Conservation (phyloP, 73 alveolate genomes). For the Symbiodinium natans region DNA sequence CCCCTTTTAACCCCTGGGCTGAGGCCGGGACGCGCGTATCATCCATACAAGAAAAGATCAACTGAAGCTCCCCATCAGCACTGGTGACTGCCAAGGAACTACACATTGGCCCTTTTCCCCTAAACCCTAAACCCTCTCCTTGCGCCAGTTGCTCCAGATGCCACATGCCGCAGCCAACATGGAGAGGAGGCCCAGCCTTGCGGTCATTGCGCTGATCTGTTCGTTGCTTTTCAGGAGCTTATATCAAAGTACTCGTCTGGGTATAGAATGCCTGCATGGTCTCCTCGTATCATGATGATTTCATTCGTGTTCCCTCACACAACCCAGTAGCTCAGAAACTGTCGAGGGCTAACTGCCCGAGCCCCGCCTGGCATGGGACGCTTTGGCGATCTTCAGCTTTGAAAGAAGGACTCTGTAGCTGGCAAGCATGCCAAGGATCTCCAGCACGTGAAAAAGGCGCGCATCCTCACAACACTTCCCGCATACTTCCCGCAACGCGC, state of each 20-base stretch:
- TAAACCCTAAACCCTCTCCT: constrained; percentile 3
- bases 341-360: no score
- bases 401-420: constrained; percentile 72
- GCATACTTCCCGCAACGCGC: not conserved
- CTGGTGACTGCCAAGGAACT: no score
- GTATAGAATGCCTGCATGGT: no score
- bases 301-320: no score
- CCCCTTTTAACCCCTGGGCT: no score
- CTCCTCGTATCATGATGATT: no score
- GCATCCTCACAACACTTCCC: constrained; percentile 2
- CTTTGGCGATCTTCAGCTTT: constrained; percentile 32
- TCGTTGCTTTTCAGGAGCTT: no score
- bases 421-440: constrained; percentile 88
- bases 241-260: no score
- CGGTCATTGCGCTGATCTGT: not conserved
- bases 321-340: no score
- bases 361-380: constrained; percentile 65
- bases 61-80: no score
- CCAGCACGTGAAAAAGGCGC: constrained; percentile 54
- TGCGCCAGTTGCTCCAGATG: constrained; percentile 89
- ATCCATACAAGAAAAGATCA: no score
- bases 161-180: constrained; percentile 91
- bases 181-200: constrained; percentile 75
- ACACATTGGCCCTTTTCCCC: not conserved
- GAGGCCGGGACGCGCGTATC: no score